Evolutionary conservation across 2,329 filamentous ascomycete genomes (phyloP).

Genomic region (Teratosphaeria destructans): DNA sequence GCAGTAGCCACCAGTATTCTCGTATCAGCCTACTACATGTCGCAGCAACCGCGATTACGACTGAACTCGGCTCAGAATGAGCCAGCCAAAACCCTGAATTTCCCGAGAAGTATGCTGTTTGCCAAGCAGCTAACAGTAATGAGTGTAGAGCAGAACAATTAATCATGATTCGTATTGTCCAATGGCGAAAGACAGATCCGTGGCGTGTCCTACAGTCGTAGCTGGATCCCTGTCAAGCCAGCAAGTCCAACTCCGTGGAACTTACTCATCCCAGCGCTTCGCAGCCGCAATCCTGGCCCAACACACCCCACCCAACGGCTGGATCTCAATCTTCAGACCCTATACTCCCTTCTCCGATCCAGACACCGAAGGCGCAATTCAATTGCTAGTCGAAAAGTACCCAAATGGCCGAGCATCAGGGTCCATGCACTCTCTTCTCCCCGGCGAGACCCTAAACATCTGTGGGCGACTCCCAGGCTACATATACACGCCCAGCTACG

Average conservation of each 20-base stretch:
- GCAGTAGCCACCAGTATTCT: background rate
- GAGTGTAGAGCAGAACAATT: conserved; percentile 23
- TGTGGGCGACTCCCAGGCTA: conserved; percentile 39
- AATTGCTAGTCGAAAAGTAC: conserved; percentile 59
- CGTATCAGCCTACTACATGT: conserved; percentile 4
- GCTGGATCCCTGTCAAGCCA: background rate
- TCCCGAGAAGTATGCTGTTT: conserved; percentile 25
- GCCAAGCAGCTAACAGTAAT: conserved; percentile 20
- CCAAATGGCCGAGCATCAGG: conserved; percentile 53
- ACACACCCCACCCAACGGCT: conserved; percentile 45
- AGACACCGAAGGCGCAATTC: conserved; percentile 50
- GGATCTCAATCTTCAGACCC: conserved; percentile 51
- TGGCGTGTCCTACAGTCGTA: conserved; percentile 14
- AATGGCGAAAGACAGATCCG: conserved; percentile 19
- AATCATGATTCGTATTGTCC: conserved; percentile 22
- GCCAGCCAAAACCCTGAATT: conserved; percentile 17
- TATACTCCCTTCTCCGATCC: conserved; percentile 53
- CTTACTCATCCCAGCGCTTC: background rate
- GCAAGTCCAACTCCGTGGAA: background rate
- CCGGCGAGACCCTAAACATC: conserved; percentile 52
- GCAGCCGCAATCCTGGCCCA: conserved; percentile 49
- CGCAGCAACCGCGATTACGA: conserved; percentile 3
- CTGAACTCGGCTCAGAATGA: conserved; percentile 20
- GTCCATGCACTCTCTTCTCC: conserved; percentile 55
- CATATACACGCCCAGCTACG: conserved; percentile 14